Percentiles rank a stretch among this genome's conserved stretches.
phyloP scores from a whole-genome alignment of 768 basidiomycete genomes.

The Kwoniella botswanensis region DNA sequence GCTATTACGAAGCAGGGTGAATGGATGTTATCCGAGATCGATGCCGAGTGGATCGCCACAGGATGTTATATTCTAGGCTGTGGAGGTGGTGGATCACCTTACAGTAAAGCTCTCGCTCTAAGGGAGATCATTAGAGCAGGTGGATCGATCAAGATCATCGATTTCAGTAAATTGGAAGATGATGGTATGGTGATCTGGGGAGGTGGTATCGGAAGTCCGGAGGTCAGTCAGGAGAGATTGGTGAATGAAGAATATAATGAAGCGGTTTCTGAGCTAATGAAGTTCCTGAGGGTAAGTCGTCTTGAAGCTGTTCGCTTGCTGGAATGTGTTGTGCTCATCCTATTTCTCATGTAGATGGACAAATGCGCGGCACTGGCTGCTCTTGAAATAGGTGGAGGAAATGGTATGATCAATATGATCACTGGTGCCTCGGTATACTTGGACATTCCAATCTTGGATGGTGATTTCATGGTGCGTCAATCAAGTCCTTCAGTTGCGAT shows the following conservation, averaged over 20 bases:
- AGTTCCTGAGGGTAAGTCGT: conserved; percentile 35
- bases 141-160: conserved; percentile 62
- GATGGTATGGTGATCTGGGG: conserved; percentile 62
- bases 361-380: conserved; percentile 47
- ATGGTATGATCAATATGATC: conserved; percentile 58
- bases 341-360: conserved; percentile 17
- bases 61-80: conserved; percentile 70
- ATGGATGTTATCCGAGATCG: conserved; percentile 63
- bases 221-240: conserved; percentile 40
- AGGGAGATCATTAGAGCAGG: conserved; percentile 66
- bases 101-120: conserved; percentile 63
- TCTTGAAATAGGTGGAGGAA: conserved; percentile 62
- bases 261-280: conserved; percentile 50
- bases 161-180: conserved; percentile 50
- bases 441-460: conserved; percentile 45
- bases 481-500: not conserved
- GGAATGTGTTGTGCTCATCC: not conserved
- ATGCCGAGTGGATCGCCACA: conserved; percentile 67
- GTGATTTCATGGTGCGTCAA: conserved; percentile 43
- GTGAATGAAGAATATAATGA: conserved; percentile 61
- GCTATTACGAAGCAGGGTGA: conserved; percentile 57
- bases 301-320: too few species aligned
- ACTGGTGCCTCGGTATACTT: conserved; percentile 31
- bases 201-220: conserved; percentile 50
- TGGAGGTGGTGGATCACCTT: conserved; percentile 69